These are phyloP conservation scores for Epicoccum nigrum DNA, from an alignment of 2,329 filamentous ascomycete species.

Conservation along the genomic window DNA sequence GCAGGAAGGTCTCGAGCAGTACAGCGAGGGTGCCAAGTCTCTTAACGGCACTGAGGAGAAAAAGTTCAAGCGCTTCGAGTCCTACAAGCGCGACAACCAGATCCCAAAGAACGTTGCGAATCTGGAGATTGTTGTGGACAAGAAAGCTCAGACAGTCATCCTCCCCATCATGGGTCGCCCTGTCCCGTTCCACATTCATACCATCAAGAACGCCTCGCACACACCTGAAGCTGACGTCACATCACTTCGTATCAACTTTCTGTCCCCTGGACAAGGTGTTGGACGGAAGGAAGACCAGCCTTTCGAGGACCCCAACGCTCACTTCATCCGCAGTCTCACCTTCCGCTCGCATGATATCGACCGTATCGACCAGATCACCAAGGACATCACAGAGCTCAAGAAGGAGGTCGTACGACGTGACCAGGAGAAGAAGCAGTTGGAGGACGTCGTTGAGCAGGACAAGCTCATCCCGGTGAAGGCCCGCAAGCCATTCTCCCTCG, in stretches of 20 bases:
- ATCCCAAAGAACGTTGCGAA: constrained; percentile 83
- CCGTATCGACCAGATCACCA: constrained; percentile 87
- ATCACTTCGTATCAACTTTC: constrained; percentile 94
- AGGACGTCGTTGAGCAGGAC: constrained; percentile 98
- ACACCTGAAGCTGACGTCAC: constrained; percentile 94
- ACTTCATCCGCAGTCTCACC: constrained; percentile 94
- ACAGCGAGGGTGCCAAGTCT: constrained; percentile 81
- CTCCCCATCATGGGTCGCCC: constrained; percentile 97
- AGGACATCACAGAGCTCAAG: constrained; percentile 94
- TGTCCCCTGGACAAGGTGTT: constrained; percentile 96
- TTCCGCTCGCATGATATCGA: constrained; percentile 90
- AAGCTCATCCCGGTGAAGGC: constrained; percentile 95
- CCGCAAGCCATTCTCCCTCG: constrained; percentile 85
- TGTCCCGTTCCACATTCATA: constrained; percentile 96
- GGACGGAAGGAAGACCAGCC: constrained; percentile 97
- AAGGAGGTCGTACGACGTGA: constrained; percentile 90
- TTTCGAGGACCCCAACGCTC: constrained; percentile 93
- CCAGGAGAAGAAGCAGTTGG: constrained; percentile 99
- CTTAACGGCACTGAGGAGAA: constrained; percentile 92
- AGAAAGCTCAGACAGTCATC: constrained; percentile 87
- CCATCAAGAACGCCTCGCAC: constrained; percentile 98
- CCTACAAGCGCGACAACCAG: constrained; percentile 97
- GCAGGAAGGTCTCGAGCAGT: constrained; percentile 82
- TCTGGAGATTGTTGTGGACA: constrained; percentile 86
- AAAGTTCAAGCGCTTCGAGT: constrained; percentile 99